Evolutionary conservation across 768 basidiomycete species (phyloP), one percentile per base, ranked within the genome.

Genomic region (Strobilomyces confusus): DNA sequence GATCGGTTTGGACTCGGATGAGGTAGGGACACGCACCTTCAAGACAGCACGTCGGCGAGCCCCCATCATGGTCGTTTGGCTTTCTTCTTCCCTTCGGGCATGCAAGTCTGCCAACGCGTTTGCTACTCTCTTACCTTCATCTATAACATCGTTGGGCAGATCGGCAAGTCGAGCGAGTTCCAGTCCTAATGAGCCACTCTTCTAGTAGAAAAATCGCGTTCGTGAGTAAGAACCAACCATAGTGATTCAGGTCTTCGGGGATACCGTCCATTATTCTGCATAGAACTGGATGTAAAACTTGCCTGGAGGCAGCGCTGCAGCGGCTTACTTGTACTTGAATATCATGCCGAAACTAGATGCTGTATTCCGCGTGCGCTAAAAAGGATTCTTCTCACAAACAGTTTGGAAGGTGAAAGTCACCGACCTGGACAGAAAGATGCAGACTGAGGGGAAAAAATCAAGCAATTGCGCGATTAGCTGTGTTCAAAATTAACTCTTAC

Each of bases 151-250:
- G 0, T 67, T 57, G 0, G 95, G 95, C 1, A 99, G 75, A 63
- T 94, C 92, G 1, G 92, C 94, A 6, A 95, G 78, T 44, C 82
- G 81, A 13, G 95, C 94, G 25, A 98, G 80, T 60, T 97, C 89
- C 12, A 99, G 74, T 3, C 95, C 95, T 95, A 57, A 22, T n/a
- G 33, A 34, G 33, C 33, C 15, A 19, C 20, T 25, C 22, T 49
- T 52, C 22, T n/a, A 58, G n/a, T 23, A 50, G 4, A 8, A 19
- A 15, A 17, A 36, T 15, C 4, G n/a, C 9, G 22, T 49, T n/a
- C 37, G 51, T 19, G 44, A 34, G 48, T 22, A 53, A 38, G 25
- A 56, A 58, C 58, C 42, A 49, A 89, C 91, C 91, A 61, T 93
- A 92, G 65, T 92, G 87, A n/a, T 75, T 76, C 25, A 75, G 58